Percentiles rank a stretch among this genome's conserved stretches.
Conservation (phyloP, 2,329 filamentous ascomycete genomes). For the Colletotrichum magnum region DNA sequence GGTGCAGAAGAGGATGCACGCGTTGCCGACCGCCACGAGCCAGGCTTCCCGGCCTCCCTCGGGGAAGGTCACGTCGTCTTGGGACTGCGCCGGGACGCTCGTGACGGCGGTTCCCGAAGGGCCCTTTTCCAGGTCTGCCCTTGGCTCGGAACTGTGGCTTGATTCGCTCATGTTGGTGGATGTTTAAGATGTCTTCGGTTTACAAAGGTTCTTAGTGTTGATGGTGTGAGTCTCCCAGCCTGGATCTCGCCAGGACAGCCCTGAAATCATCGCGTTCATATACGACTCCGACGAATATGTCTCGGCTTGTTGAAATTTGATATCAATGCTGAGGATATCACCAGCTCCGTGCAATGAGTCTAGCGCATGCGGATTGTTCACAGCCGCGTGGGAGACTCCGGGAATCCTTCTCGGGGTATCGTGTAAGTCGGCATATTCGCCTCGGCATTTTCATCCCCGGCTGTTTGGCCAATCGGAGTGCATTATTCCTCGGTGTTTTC, state of each 20-base stretch:
- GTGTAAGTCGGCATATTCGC: conserved; percentile 30
- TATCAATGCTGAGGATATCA: too few relatives aligned
- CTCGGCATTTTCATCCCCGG: conserved; percentile 4
- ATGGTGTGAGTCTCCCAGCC: too few relatives aligned
- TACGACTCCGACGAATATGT: too few relatives aligned
- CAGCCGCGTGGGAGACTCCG: not conserved
- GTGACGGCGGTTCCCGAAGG: not conserved
- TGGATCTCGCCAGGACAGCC: too few relatives aligned
- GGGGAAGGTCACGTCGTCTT: conserved; percentile 41
- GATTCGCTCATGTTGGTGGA: not conserved
- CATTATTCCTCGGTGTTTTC: conserved; percentile 20
- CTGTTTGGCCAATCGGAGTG: not conserved
- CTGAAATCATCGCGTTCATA: too few relatives aligned
- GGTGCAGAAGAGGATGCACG: conserved; percentile 53
- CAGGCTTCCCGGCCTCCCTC: conserved; percentile 55
- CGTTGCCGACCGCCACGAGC: conserved; percentile 55
- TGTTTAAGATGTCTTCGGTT: too few relatives aligned
- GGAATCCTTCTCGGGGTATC: conserved; percentile 18
- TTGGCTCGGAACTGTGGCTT: not conserved
- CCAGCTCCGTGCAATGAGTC: too few relatives aligned
- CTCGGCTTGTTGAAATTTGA: too few relatives aligned
- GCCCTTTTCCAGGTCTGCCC: conserved; percentile 12
- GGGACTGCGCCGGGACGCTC: not conserved
- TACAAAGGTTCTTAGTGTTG: too few relatives aligned
- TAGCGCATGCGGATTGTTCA: not conserved